Conservation (phyloP, 305 asterid species). For the Ajuga reptans region DNA sequence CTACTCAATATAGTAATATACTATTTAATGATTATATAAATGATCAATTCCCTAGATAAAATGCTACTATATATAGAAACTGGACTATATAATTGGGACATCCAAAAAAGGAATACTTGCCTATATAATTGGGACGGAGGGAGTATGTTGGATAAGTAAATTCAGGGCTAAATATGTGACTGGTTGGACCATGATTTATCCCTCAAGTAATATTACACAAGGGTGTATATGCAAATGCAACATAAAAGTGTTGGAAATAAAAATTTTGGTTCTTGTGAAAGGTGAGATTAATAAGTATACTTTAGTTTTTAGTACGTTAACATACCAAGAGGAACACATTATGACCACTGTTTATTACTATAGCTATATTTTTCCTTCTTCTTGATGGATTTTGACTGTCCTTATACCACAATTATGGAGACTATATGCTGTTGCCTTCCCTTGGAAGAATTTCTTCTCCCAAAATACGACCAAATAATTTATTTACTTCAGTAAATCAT, state of each 20-base stretch:
- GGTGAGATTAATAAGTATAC: background rate
- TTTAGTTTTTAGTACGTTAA: background rate
- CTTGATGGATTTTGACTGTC: background rate
- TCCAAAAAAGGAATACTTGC: no score
- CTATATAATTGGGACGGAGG: no score
- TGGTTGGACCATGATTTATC: background rate
- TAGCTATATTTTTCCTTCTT: slow-evolving; percentile 3
- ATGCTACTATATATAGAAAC: no score
- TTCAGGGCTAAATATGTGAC: background rate
- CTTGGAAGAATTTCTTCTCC: background rate
- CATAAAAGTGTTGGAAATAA: background rate
- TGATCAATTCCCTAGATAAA: no score
- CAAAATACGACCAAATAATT: background rate
- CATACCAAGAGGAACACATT: background rate
- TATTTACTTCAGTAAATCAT: background rate
- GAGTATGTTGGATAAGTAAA: background rate
- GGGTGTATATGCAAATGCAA: background rate
- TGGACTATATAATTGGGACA: no score
- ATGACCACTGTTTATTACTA: background rate
- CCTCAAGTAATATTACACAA: background rate
- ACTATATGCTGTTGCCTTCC: background rate
- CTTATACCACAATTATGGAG: slow-evolving; percentile 7
- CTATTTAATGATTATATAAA: no score
- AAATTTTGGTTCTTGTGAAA: background rate
- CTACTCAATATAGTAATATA: no score